A percentile compares a stretch with the other conserved stretches of the same genome.
Conservation (phyloP, 257 asterid genomes). For the Euphrasia confusa region DNA sequence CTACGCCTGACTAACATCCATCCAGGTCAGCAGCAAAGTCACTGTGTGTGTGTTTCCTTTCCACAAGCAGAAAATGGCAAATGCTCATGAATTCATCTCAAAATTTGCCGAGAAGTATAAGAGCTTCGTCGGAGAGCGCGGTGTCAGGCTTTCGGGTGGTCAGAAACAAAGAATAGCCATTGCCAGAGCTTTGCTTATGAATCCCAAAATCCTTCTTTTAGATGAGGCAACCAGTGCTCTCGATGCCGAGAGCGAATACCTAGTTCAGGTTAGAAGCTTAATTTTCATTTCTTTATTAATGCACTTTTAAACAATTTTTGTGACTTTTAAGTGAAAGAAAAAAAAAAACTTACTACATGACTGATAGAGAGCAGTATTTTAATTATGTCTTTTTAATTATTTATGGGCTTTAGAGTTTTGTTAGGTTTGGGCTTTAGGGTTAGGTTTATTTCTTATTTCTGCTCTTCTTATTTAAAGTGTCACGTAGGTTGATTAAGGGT, state of each 20-base stretch:
- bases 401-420: no score
- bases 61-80: constrained; percentile 57
- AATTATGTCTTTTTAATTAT: no score
- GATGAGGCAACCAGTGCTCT: constrained; percentile 75
- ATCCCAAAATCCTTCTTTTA: constrained; percentile 50
- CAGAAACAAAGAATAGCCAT: constrained; percentile 64
- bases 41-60: background rate
- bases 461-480: no score
- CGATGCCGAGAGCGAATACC: constrained; percentile 68
- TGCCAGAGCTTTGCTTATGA: constrained; percentile 63
- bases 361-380: no score
- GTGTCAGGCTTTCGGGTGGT: constrained; percentile 64
- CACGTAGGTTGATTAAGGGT: no score
- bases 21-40: background rate
- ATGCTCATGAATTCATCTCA: constrained; percentile 55
- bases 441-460: no score
- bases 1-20: background rate
- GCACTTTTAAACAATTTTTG: background rate
- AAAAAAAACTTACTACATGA: no score
- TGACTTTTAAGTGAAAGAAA: no score
- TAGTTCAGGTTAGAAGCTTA: constrained; percentile 43
- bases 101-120: constrained; percentile 53
- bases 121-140: constrained; percentile 65
- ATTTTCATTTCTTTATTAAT: background rate
- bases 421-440: no score